A percentile compares a stretch with the other conserved stretches of the same genome.
These are phyloP conservation scores for Scedosporium boydii DNA, from an alignment of 2,329 filamentous ascomycete genomes.

Conservation along the genomic window DNA sequence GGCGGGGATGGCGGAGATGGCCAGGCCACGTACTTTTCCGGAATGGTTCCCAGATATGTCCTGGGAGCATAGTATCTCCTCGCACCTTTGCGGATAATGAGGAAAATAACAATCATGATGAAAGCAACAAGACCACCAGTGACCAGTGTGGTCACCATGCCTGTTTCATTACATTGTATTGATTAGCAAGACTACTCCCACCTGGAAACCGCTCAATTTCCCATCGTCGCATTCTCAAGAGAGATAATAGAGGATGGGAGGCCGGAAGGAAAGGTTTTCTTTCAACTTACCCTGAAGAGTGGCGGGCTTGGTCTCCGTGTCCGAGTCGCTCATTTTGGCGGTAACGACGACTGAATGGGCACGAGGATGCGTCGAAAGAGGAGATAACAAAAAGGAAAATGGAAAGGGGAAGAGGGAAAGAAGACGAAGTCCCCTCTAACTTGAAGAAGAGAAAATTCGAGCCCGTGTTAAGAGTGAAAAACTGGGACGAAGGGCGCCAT, in stretches of 20 bases:
- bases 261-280: background rate
- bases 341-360: background rate
- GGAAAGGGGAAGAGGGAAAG: background rate
- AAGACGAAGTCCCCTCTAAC: too few relatives aligned
- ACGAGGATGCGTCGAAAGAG: background rate
- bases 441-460: too few relatives aligned
- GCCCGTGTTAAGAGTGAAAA: too few relatives aligned
- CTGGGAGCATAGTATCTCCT: slow-evolving; percentile 39
- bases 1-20: background rate
- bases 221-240: background rate
- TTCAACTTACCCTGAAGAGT: slow-evolving; percentile 2
- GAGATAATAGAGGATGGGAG: too few relatives aligned
- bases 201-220: background rate
- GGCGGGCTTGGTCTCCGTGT: background rate
- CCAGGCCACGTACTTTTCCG: slow-evolving; percentile 22
- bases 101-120: slow-evolving; percentile 33
- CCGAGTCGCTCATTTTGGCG: background rate
- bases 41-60: slow-evolving; percentile 38
- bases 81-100: slow-evolving; percentile 33
- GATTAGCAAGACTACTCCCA: background rate
- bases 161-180: background rate
- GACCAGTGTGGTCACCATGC: slow-evolving; percentile 37
- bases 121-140: slow-evolving; percentile 33
- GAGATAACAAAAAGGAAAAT: too few relatives aligned
- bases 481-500: too few relatives aligned